A percentile compares a stretch with the other conserved stretches of the same genome.
Conservation (phyloP, 2,329 filamentous ascomycete genomes). For the Fusarium napiforme region DNA sequence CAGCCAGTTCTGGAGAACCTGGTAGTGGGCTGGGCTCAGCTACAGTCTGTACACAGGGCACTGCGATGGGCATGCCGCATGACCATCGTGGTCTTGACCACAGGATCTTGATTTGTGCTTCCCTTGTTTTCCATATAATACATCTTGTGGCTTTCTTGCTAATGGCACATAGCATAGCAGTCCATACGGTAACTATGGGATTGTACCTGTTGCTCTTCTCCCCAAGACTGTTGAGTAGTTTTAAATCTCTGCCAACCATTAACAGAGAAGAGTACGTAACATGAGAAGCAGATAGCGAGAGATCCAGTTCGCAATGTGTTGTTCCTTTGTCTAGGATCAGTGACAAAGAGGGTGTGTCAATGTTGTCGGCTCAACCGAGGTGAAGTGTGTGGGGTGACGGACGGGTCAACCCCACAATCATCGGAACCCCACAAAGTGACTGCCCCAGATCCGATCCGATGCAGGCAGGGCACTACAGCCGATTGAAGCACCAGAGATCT, state of each 20-base stretch:
- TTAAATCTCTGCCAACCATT: neutral
- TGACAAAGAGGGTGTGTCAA: no score
- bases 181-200: neutral
- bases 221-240: neutral
- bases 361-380: neutral
- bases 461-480: neutral
- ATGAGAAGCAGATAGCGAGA: accelerated
- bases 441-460: neutral
- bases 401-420: neutral
- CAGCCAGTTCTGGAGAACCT: neutral
- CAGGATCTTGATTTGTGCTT: accelerated
- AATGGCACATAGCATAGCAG: neutral
- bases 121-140: accelerated
- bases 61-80: neutral
- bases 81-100: accelerated
- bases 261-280: neutral
- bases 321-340: neutral
- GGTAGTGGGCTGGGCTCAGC: neutral
- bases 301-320: no score
- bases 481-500: accelerated
- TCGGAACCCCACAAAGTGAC: neutral
- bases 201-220: neutral
- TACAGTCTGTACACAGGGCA: neutral
- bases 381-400: neutral
- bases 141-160: no score